A percentile compares a stretch with the other conserved stretches of the same genome.
phyloP scores from a whole-genome alignment of 805 yeast genomes.

The Saturnispora kantuleensis region DNA sequence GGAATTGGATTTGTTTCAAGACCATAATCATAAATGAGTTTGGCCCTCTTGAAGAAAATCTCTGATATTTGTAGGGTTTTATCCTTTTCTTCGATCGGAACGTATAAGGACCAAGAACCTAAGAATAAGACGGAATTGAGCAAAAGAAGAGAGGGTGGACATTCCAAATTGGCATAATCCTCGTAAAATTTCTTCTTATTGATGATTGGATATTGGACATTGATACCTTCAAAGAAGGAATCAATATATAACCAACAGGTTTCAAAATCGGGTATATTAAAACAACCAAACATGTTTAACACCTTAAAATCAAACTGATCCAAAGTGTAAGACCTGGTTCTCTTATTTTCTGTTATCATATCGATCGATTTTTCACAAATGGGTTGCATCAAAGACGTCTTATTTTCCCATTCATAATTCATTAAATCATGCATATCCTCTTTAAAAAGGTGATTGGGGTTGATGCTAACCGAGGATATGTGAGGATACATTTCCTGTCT shows the following conservation, averaged over 20 bases:
- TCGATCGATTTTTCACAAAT: conserved; percentile 14
- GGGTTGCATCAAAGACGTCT: conserved; percentile 19
- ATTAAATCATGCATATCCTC: conserved; percentile 14
- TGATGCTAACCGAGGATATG: conserved; percentile 16
- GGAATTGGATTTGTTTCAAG: conserved; percentile 59
- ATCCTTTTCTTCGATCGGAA: conserved; percentile 38
- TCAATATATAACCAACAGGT: conserved; percentile 53
- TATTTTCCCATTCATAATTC: conserved; percentile 8
- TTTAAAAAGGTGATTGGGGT: conserved; percentile 18
- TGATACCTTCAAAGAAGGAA: conserved; percentile 51
- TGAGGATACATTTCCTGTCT: conserved; percentile 17
- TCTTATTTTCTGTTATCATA: conserved; percentile 13
- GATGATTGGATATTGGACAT: conserved; percentile 61
- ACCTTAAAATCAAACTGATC: conserved; percentile 47
- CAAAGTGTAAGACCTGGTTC: conserved; percentile 17
- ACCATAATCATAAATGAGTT: conserved; percentile 58
- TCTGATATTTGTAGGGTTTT: conserved; percentile 33
- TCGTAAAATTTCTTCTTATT: conserved; percentile 53
- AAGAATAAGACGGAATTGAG: conserved; percentile 55
- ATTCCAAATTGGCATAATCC: conserved; percentile 43
- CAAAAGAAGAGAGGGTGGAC: conserved; percentile 54
- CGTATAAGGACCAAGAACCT: conserved; percentile 52
- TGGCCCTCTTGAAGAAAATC: conserved; percentile 33
- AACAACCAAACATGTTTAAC: conserved; percentile 58
- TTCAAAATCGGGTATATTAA: conserved; percentile 53